phyloP scores from a whole-genome alignment of 73 alveolate genomes.

The Loxodes magnus region DNA sequence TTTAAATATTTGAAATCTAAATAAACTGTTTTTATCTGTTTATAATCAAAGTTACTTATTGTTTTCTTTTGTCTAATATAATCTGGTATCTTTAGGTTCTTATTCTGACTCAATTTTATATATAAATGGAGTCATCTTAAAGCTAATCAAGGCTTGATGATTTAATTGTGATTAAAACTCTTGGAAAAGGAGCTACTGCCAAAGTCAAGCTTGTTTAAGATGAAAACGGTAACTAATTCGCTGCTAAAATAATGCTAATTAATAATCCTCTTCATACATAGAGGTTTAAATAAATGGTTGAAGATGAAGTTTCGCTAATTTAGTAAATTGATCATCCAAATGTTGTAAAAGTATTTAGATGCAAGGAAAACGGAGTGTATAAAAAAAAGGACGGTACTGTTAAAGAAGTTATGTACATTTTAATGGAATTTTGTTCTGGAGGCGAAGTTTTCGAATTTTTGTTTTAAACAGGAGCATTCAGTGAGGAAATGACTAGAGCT shows the following conservation, averaged over 20 bases:
- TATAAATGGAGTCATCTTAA: too few relatives aligned
- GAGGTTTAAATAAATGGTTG: too few relatives aligned
- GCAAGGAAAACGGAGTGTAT: not conserved
- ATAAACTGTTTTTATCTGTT: too few relatives aligned
- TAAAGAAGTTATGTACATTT: slow-evolving; percentile 2
- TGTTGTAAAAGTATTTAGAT: not conserved
- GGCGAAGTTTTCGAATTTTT: slow-evolving; percentile 16
- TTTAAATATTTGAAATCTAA: too few relatives aligned
- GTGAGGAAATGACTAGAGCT: not conserved
- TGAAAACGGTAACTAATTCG: slow-evolving; percentile 2
- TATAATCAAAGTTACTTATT: too few relatives aligned
- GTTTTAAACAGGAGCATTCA: slow-evolving; percentile 2
- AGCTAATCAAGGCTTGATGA: too few relatives aligned
- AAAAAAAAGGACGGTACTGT: not conserved
- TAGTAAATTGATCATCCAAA: slow-evolving; percentile 11
- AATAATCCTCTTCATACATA: too few relatives aligned
- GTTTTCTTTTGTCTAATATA: too few relatives aligned
- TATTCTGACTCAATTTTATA: too few relatives aligned
- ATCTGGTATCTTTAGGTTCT: too few relatives aligned
- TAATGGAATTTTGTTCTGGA: slow-evolving; percentile 1
- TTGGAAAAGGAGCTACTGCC: slow-evolving; percentile 10
- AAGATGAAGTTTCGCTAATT: too few relatives aligned
- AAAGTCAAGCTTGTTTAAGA: not conserved
- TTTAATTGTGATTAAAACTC: not conserved
- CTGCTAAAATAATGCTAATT: not conserved